These are phyloP conservation scores for Naganishia friedmannii DNA, from an alignment of 768 basidiomycete species.

Conservation along the genomic window DNA sequence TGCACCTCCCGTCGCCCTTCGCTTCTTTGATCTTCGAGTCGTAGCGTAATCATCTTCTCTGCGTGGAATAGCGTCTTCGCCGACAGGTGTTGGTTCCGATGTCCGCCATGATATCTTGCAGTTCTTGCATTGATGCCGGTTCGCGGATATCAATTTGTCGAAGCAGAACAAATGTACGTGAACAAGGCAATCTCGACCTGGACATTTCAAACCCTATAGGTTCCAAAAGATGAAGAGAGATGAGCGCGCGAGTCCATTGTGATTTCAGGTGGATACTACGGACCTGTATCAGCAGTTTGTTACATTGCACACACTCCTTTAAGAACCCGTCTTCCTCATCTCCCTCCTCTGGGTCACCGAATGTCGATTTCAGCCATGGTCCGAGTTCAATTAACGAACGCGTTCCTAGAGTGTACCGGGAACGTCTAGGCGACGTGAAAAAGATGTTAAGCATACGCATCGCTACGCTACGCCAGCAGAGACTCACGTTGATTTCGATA, in stretches of 20 bases:
- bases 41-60: conserved; percentile 36
- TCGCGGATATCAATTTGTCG: conserved; percentile 24
- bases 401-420: conserved; percentile 39
- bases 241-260: too few species aligned
- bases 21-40: conserved; percentile 28
- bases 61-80: conserved; percentile 40
- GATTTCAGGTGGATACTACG: conserved; percentile 19
- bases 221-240: neutral
- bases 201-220: conserved; percentile 5
- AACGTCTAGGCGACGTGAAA: conserved; percentile 36
- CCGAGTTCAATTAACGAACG: conserved; percentile 44
- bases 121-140: conserved; percentile 34
- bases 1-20: conserved; percentile 16
- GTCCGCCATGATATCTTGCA: conserved; percentile 35
- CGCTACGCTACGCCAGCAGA: neutral
- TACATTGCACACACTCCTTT: conserved; percentile 40
- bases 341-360: conserved; percentile 33
- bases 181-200: conserved; percentile 35
- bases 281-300: conserved; percentile 41
- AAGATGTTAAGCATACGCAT: neutral
- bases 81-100: conserved; percentile 35
- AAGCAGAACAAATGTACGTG: conserved; percentile 44
- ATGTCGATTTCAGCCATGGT: conserved; percentile 38
- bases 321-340: conserved; percentile 27
- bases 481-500: conserved; percentile 44